Base-by-base conservation (phyloP, 345 rosid species). In the Cardiospermum halicacabum region DNA sequence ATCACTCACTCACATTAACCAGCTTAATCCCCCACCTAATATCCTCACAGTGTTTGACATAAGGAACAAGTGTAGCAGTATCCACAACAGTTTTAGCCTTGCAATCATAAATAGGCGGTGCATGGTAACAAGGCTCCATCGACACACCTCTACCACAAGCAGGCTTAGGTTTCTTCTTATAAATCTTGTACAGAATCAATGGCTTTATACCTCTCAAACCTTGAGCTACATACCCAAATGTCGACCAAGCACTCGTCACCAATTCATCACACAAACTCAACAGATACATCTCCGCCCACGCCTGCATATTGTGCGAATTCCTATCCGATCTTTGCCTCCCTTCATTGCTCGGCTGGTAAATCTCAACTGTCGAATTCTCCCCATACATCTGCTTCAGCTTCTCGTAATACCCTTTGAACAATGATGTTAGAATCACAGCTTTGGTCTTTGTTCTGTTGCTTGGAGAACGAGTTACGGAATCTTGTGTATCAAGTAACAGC, bases 271-370 rank as follows among this genome's bases (percentile, higher is more conserved):
- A 32, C 16, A 63, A 49, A 24, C 67, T 63, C 1, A 63, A 30
- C 4, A 49, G 58, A 50, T 63, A 19, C 3, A 63, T 63, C 34
- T 63, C 67, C 22, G 48, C 48, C 58, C 67, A 63, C 24, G 67
- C 67, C 32, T 51, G 53, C 49, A 34, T 53, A 58, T 64, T 64
- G 58, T 64, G 58, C 32, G 40, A 5, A n/a, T 64, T 51, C 6
- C 37, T 25, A 11, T 51, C 19, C 1, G 67, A 51, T 5, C 24
- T 30, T 24, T 50, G 67, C 40, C n/a, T 1, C 40, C 15, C 58
- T 50, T 16, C 67, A 24, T 51, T 24, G 49, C 64, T 60, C 11
- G 67, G 67, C 36, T 64, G 67, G 55, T 64, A 51, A 40, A 64
- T 45, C 2, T 47, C 24, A 34, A 64, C 11, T 9, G 67, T 51